phyloP scores from a whole-genome alignment of 1,284 basidiomycete species.

The Cryptococcus wingfieldii region DNA sequence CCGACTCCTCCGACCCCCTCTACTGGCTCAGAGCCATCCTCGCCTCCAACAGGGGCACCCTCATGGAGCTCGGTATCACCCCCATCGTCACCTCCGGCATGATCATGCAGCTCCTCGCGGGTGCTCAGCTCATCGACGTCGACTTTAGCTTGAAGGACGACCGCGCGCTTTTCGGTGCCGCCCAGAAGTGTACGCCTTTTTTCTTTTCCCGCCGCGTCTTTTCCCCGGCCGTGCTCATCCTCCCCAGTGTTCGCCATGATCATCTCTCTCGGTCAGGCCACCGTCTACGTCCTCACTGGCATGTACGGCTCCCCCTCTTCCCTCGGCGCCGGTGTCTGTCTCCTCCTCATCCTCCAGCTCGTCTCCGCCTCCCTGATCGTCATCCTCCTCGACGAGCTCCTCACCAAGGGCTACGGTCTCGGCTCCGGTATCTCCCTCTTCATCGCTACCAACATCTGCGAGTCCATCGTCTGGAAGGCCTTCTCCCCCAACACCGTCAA shows the following conservation, averaged over 20 bases:
- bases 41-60: conserved; percentile 94
- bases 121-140: conserved; percentile 95
- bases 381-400: conserved; percentile 95
- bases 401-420: conserved; percentile 98
- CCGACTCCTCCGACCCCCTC: conserved; percentile 93
- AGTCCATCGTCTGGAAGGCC: conserved; percentile 98
- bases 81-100: conserved; percentile 97
- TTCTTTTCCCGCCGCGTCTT: not conserved
- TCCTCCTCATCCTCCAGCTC: conserved; percentile 90
- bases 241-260: conserved; percentile 85
- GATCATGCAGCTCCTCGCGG: conserved; percentile 99
- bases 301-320: conserved; percentile 92
- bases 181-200: conserved; percentile 82
- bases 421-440: conserved; percentile 98
- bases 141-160: conserved; percentile 98
- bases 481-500: conserved; percentile 98
- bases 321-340: conserved; percentile 93
- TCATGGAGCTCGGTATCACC: conserved; percentile 98
- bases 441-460: conserved; percentile 99
- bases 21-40: conserved; percentile 99
- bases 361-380: conserved; percentile 92
- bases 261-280: conserved; percentile 93
- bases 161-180: conserved; percentile 88
- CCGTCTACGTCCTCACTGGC: conserved; percentile 95
- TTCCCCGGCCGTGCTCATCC: conserved; percentile 4